phyloP scores from a whole-genome alignment of 192 early-diverging fungal genomes.

The Dispira simplex region DNA sequence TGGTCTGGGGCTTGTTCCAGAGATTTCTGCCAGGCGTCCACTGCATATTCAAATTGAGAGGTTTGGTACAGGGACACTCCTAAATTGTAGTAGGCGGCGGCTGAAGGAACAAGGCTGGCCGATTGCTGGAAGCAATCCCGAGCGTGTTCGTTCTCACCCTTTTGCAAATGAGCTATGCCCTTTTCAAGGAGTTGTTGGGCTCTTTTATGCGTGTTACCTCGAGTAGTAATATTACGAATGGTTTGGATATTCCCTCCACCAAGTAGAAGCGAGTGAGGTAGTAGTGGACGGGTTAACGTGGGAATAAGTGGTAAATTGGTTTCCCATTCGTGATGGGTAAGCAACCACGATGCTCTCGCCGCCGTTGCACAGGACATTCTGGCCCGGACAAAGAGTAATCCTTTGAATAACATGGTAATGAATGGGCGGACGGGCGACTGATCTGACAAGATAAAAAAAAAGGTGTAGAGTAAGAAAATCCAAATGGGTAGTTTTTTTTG shows the following conservation, averaged over 20 bases:
- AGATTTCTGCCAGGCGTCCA: conserved; percentile 39
- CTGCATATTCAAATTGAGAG: conserved; percentile 23
- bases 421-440: too few relatives aligned
- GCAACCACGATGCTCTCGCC: too few relatives aligned
- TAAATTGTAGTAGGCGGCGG: conserved; percentile 19
- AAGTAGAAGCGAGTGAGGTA: background rate
- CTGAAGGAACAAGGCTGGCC: conserved; percentile 10
- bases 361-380: too few relatives aligned
- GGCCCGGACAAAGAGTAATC: too few relatives aligned
- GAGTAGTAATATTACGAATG: background rate
- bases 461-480: too few relatives aligned
- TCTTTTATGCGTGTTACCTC: background rate
- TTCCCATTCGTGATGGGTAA: too few relatives aligned
- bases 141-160: background rate
- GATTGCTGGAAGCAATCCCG: conserved; percentile 5
- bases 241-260: background rate
- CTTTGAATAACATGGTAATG: too few relatives aligned
- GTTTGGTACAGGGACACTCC: conserved; percentile 13
- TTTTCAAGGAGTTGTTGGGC: background rate
- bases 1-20: conserved; percentile 31
- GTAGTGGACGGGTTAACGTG: background rate
- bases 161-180: background rate
- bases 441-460: too few relatives aligned
- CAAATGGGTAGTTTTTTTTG: too few relatives aligned
- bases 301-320: too few relatives aligned